Conservation (phyloP, 805 yeast genomes). For the Saccharomycopsis schoenii region DNA sequence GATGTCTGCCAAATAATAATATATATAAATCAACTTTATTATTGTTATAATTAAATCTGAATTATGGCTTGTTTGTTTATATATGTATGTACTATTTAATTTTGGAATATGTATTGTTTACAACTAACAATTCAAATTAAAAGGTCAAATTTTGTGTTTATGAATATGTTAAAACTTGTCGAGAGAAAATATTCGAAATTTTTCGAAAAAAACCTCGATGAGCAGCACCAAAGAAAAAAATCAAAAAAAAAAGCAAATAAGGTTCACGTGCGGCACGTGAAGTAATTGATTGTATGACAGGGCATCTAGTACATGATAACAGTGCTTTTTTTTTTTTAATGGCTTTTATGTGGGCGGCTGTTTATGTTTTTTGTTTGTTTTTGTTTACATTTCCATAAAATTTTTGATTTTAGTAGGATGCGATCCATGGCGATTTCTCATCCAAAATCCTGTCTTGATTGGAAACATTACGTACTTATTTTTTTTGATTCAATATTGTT, state of each 20-base stretch:
- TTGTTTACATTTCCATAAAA: background rate
- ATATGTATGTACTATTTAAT: too few species aligned
- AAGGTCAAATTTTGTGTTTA: background rate
- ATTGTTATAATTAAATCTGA: too few species aligned
- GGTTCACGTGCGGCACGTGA: too few species aligned
- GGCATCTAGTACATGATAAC: background rate
- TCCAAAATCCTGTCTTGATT: background rate
- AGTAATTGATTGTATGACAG: background rate
- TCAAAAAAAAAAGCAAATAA: background rate
- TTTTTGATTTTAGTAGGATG: background rate
- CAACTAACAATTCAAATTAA: background rate
- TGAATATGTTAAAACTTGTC: background rate
- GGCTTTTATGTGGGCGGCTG: conserved; percentile 4
- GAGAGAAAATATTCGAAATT: background rate
- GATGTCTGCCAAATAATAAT: too few species aligned
- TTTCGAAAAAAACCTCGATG: background rate
- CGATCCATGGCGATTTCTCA: background rate
- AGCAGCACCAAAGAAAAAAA: background rate
- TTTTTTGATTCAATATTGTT: background rate
- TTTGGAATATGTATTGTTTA: too few species aligned
- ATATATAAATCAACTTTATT: too few species aligned
- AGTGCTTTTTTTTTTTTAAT: background rate
- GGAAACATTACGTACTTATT: background rate
- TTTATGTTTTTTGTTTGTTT: background rate
- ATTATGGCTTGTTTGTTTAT: too few species aligned